Base-by-base conservation (phyloP, 345 rosid species). In the Salix arbutifolia region DNA sequence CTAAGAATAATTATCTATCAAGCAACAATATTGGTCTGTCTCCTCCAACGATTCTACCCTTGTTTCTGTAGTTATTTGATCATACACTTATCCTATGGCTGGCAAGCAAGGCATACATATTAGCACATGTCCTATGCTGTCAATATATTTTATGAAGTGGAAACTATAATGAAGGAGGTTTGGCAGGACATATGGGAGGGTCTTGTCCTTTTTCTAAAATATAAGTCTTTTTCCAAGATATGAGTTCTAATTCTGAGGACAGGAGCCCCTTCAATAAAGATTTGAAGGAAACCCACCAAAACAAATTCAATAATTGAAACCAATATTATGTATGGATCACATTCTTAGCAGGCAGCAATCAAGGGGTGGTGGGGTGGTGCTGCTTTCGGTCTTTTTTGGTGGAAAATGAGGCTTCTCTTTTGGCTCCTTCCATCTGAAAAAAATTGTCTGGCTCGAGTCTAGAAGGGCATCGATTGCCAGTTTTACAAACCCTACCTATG, bases 271-370 rank as follows among this genome's bases (percentile, higher is more conserved):
- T 33, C 52, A 37, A n/a, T 35, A 8, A 28, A 74, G 79, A 80
- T 77, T 44, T 58, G 79, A 61, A 68, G 40, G 66, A 44, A 71
- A 81, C 56, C 67, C 67, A 40, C 66, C 60, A 42, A 73, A 76
- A 78, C 75, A 76, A 78, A 74, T 25, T 67, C 80, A 87, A 82
- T 82, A 81, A 85, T 88, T 81, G 84, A 72, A 58, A 74, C 42
- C 81, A 75, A 76, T 40, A 70, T 64, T 46, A 30, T 71, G 85
- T 19, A 77, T 80, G 82, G 85, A 82, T 80, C 83, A 77, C 72
- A 78, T 84, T 88, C 69, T 79, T 66, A 74, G 83, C 48, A 33
- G 77, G 81, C 61, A 73, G 85, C 81, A 64, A 78, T 69, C 52
- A 74, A 78, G 58, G 52, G 72, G 40, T 19, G 67, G 81, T 64